Evolutionary conservation across 208 protist genomes (phyloP), one percentile per base, ranked within the genome.

Genomic region (Acanthamoeba castellanii): DNA sequence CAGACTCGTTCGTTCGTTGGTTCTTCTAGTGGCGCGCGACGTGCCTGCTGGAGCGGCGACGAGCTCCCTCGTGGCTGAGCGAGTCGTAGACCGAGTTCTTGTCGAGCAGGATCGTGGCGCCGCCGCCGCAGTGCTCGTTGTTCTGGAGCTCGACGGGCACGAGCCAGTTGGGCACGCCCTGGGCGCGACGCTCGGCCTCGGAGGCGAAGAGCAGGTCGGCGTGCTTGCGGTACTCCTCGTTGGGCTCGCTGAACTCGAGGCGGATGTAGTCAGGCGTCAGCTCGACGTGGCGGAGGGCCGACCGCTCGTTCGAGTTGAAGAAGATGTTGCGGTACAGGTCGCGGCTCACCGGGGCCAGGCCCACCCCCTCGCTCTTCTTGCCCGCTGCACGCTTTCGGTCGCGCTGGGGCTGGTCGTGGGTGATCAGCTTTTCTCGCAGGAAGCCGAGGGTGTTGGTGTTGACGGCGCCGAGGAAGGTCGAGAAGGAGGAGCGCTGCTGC

Each of bases 211-310:
- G 42, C 50, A 88, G 81, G 45, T 55, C 81, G 52, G 81, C 81
- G 27, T 66, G 81, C 50, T n/a, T 64, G 42, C 52, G 42, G 81
- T 88, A 88, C 81, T 88, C 81, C 81, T 88, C 50, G 81, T 88
- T 88, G 81, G 81, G 42, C 50, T 9, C 81, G 42, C 50, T 66
- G 81, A 88, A 88, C 81, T 88, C 81, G 6, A 88, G 45, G 50
- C 81, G 42, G 27, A 88, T 64, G 52, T 22, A n/a, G 22, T 88
- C 81, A 0, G 55, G n/a, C 47, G 81, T 88, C 81, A 88, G 50
- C 81, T 88, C 81, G 30, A 88, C 52, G 50, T 88, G 81, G 30
- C 81, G 81, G 47, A 88, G 47, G 5, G 70, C 70, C 70, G 70
- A 81, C 18, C 70, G 70, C 70, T 81, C 70, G 70, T 81, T 81